Evolutionary conservation across 331 rosid genomes (phyloP).

Genomic region (Pyrus hybrid): DNA sequence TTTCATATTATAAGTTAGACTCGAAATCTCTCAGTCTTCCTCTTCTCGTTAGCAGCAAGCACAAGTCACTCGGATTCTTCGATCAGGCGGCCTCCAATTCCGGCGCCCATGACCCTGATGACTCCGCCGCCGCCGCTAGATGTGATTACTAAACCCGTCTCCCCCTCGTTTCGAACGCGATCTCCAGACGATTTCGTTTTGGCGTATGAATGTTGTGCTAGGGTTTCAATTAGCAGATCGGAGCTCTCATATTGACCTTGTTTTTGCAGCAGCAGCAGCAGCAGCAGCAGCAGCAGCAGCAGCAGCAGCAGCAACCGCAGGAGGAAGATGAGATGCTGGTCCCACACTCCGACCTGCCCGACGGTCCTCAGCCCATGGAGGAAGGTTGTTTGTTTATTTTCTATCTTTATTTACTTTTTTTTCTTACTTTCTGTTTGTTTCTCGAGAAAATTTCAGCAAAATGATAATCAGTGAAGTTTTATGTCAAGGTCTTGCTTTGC

Average conservation of each 20-base stretch:
- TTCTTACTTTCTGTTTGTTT: neutral
- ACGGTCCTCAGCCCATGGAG: constrained; percentile 47
- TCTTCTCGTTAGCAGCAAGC: neutral
- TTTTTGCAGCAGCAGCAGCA: neutral
- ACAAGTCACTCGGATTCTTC: constrained; percentile 14
- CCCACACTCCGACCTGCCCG: constrained; percentile 25
- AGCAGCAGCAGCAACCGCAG: constrained; percentile 19
- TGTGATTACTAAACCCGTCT: constrained; percentile 22
- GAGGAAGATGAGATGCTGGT: constrained; percentile 48
- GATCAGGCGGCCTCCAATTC: constrained; percentile 22
- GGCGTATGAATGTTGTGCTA: neutral
- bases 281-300: no score
- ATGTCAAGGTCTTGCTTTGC: neutral
- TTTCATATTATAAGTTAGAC: neutral
- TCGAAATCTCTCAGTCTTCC: neutral
- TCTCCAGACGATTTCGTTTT: neutral
- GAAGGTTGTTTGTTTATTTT: constrained; percentile 9
- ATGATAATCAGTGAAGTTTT: neutral
- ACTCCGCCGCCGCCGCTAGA: constrained; percentile 39
- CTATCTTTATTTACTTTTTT: neutral
- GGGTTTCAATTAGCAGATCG: constrained; percentile 30
- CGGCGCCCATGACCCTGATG: constrained; percentile 35
- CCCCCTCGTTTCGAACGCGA: constrained; percentile 2
- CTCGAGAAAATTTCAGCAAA: neutral
- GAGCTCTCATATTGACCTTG: constrained; percentile 12